Base-by-base conservation (phyloP, 2,329 filamentous ascomycete species). In the Metarhizium anisopliae region DNA sequence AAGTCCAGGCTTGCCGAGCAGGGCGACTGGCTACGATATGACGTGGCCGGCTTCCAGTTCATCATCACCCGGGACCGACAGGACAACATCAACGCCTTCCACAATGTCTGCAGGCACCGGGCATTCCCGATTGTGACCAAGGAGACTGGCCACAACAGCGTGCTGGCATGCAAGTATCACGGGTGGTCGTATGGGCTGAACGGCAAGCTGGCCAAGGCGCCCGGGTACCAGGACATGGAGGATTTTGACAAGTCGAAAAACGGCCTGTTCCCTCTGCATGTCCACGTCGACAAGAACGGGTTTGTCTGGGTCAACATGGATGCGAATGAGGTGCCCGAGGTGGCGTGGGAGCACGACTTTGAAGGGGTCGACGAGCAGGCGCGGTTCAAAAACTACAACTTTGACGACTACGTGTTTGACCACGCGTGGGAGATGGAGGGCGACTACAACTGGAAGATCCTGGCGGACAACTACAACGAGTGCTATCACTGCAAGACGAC, bases 381-480 rank as follows among this genome's bases (percentile, higher is more conserved):
- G 14, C 68, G 76, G 29, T 74, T 77, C 60, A 62, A 69, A 16
- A 61, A 71, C 50, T 78, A 77, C 67, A 70, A 78, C 62, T 79
- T 77, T 59, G 72, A 76, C 0, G 70, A 82, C 52, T 85, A 82
- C 64, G 63, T 68, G 16, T 84, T 82, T 59, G 80, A 83, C 60
- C 79, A 83, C 63, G 67, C 68, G 36, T 83, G 79, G 78, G 74
- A 81, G 60, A 77, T 81, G 74, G 75, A 80, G 51, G 77, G 76
- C 0, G 73, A 76, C 36, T 81, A 77, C 64, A 83, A 83, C 70
- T 84, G 81, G 81, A 84, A 84, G 69, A 77, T 79, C 29, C 66
- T 82, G 36, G 76, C 77, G 14, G 82, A 85, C 64, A 84, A 85
- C 70, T 86, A 83, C 72, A 86, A 86, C 64, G 82, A 83, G 64